Evolutionary conservation across 306 rosid species (phyloP), one percentile per base, ranked within the genome.

Genomic region (Cicer arietinum): DNA sequence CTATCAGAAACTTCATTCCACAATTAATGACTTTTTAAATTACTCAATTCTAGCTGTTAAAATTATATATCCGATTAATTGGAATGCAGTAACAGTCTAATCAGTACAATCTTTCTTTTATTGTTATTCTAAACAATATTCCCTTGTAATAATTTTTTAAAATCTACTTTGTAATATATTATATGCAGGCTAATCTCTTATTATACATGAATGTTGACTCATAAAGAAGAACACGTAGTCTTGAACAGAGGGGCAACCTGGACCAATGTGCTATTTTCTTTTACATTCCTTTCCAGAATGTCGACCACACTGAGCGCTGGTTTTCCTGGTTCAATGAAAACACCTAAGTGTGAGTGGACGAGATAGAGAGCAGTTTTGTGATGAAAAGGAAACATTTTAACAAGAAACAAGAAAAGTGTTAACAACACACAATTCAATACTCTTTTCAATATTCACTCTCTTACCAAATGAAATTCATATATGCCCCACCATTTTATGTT

Each of bases 281-380:
- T 75, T 51, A 74, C 46, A 47, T 85, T 82, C 73, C 88, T 90
- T 80, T 91, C 88, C 37, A 94, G 86, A 85, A 91, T 87, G 45
- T 84, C 82, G 76, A 89, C 95, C 75, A 69, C 84, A 82, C 96
- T 94, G 70, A 85, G 86, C 30, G 98, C 89, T 66, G 91, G 95
- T 85, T 91, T 94, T 54, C 98, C 98, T 91, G 87, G 79, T 79
- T 60, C 81, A 75, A 77, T 39, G 3, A 68, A 57, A 77, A 58
- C 48, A 66, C 44, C 71, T 52, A 67, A 17, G 42, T 46, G 52
- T 70, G 73, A 61, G 40, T 54, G 63, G 53, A 18, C 43, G 4
- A 65, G 7, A 46, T 25, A n/a, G 65, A 73, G 25, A 42, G 30
- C 43, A 16, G 37, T 45, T 59, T 60, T 18, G 46, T 25, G 68